A percentile compares a stretch with the other conserved stretches of the same genome.
phyloP scores from a whole-genome alignment of 1,284 basidiomycete species.

The Heliocybe sulcata region DNA sequence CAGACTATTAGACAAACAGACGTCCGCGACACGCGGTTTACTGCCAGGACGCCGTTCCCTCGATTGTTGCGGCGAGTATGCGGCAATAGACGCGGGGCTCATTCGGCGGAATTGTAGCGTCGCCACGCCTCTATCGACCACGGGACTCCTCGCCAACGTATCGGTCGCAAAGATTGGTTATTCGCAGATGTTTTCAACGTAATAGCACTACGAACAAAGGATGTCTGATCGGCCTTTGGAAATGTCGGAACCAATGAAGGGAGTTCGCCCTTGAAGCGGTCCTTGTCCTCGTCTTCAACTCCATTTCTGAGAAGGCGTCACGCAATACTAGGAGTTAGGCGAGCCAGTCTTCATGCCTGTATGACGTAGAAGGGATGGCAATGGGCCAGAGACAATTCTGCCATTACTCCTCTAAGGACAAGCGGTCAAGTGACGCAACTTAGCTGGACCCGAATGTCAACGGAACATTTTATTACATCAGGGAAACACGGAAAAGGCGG shows the following conservation, averaged over 20 bases:
- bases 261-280: neutral
- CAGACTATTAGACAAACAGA: conserved; percentile 1
- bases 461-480: neutral
- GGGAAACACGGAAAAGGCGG: neutral
- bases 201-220: neutral
- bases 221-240: neutral
- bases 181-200: neutral
- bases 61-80: neutral
- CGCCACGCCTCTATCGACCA: neutral
- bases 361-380: neutral
- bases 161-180: neutral
- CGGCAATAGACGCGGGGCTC: neutral
- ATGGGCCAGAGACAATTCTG: neutral
- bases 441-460: neutral
- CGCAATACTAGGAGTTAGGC: too few species aligned
- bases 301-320: neutral
- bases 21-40: neutral
- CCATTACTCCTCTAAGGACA: neutral
- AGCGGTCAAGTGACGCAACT: neutral
- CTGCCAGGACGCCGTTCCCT: neutral
- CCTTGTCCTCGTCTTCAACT: neutral
- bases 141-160: neutral
- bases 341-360: too few species aligned
- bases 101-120: neutral
- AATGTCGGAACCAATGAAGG: neutral